Conservation (phyloP, 768 basidiomycete genomes). For the Floccularia luteovirens region DNA sequence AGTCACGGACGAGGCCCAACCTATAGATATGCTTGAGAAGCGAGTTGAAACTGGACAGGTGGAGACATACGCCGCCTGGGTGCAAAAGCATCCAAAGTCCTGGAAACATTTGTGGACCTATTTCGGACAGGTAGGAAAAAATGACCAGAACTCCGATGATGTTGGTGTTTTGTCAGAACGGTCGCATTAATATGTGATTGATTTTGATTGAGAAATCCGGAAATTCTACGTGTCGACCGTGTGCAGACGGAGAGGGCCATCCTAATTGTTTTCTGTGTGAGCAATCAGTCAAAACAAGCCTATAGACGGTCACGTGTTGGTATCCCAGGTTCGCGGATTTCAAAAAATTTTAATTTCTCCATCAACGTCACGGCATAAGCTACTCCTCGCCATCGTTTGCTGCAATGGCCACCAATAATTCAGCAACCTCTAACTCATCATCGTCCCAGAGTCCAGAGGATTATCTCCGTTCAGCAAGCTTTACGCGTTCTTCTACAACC, state of each 20-base stretch:
- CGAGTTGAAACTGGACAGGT: neutral
- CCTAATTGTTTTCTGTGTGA: constrained; percentile 3
- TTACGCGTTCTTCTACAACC: constrained; percentile 32
- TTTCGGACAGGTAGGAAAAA: constrained; percentile 9
- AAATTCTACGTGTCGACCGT: constrained; percentile 10
- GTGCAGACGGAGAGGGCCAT: constrained; percentile 14
- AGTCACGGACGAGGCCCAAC: constrained; percentile 77
- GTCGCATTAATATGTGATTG: too few relatives aligned
- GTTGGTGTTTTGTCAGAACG: constrained; percentile 5
- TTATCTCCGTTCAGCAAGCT: constrained; percentile 38
- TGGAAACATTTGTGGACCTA: constrained; percentile 11
- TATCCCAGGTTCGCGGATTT: constrained; percentile 14
- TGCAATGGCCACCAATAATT: constrained; percentile 18
- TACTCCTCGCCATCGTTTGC: constrained; percentile 3
- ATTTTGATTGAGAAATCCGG: constrained; percentile 3
- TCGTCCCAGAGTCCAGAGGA: constrained; percentile 40
- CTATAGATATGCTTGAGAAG: constrained; percentile 22
- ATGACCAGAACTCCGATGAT: constrained; percentile 9
- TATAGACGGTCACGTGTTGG: constrained; percentile 14
- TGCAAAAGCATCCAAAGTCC: constrained; percentile 9
- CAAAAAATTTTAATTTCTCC: constrained; percentile 15
- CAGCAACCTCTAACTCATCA: constrained; percentile 19
- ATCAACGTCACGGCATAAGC: constrained; percentile 5
- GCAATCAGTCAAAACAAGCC: constrained; percentile 1
- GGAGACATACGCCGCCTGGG: constrained; percentile 20